These are phyloP conservation scores for Monascus ruber DNA, from an alignment of 2,329 filamentous ascomycete genomes.

Conservation along the genomic window DNA sequence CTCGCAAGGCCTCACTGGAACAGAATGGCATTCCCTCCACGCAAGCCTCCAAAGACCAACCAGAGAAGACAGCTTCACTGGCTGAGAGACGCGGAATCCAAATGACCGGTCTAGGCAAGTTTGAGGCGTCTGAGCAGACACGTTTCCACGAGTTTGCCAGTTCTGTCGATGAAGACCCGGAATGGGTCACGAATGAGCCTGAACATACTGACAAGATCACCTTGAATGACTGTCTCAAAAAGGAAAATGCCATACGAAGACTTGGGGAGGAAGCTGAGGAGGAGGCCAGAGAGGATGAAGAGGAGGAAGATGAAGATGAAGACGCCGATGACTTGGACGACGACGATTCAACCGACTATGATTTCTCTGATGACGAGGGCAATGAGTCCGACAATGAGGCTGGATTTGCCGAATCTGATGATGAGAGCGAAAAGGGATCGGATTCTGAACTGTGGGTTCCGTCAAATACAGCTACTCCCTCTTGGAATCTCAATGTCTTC, in stretches of 20 bases:
- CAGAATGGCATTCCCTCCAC: constrained; percentile 3
- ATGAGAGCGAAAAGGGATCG: constrained; percentile 52
- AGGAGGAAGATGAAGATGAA: constrained; percentile 43
- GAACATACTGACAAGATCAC: constrained; percentile 62
- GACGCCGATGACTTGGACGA: constrained; percentile 42
- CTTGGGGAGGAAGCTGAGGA: constrained; percentile 84
- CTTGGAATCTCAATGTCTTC: constrained; percentile 40
- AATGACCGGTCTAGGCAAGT: constrained; percentile 26
- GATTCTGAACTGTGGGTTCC: constrained; percentile 56
- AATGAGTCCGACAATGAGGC: constrained; percentile 73
- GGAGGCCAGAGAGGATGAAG: constrained; percentile 69
- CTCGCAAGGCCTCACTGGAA: constrained; percentile 17
- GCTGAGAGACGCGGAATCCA: constrained; percentile 17
- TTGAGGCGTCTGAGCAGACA: constrained; percentile 32
- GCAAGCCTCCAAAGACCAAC: constrained; percentile 4
- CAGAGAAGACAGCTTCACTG: constrained; percentile 4
- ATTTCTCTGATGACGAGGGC: constrained; percentile 45
- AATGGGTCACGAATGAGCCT: constrained; percentile 71
- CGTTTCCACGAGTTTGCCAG: constrained; percentile 86
- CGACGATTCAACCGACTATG: constrained; percentile 46
- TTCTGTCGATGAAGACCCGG: constrained; percentile 68
- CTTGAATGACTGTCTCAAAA: constrained; percentile 76
- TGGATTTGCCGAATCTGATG: constrained; percentile 59
- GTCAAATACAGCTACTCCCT: constrained; percentile 35
- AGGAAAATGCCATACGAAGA: constrained; percentile 79